Base-by-base conservation (phyloP, 1,284 basidiomycete genomes). In the Cutaneotrichosporon curvatum region DNA sequence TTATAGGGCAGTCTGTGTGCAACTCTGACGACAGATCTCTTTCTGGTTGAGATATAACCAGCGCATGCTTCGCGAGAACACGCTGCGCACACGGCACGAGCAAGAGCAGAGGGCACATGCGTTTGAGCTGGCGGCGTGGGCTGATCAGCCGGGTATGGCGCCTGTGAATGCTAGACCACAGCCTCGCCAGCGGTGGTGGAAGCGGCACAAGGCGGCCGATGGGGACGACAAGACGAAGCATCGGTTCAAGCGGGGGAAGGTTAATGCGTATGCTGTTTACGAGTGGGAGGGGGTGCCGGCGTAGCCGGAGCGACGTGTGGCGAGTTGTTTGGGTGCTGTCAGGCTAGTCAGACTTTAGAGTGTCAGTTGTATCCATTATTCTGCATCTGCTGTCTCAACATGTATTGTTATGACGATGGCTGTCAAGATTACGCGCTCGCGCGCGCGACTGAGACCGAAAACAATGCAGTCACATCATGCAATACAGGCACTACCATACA, bases 111-210 rank as follows among this genome's bases (percentile, higher is more conserved):
- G 58, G 8, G 61, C 63, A 21, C 65, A 61, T 38, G 62, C 60
- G 9, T 70, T 63, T 37, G 67, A 70, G 43, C 61, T 68, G 12
- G 67, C 67, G 9, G 67, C 67, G 19, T 70, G 67, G 67, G 44
- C 63, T 3, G 65, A 68, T 22, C 56, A 60, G 34, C 67, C 67
- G 0, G 61, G 63, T 15, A 39, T 43, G 3, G 60, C 61, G 30
- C 65, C 63, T 10, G 56, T 60, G 44, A 51, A 31, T n/a, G 28
- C 12, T 35, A 8, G 28, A 33, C 11, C 37, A 37, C 32, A 22
- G 34, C 2, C 14, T 21, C 35, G 34, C 16, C 36, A 30, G 23
- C 20, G n/a, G 47, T 55, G 48, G 48, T 55, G 57, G 51, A 35
- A 45, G 32, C 36, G 48, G 16, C 8, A 37, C 30, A 43, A 48